Evolutionary conservation across 345 rosid genomes (phyloP).

Genomic region (Citrus reticulata): DNA sequence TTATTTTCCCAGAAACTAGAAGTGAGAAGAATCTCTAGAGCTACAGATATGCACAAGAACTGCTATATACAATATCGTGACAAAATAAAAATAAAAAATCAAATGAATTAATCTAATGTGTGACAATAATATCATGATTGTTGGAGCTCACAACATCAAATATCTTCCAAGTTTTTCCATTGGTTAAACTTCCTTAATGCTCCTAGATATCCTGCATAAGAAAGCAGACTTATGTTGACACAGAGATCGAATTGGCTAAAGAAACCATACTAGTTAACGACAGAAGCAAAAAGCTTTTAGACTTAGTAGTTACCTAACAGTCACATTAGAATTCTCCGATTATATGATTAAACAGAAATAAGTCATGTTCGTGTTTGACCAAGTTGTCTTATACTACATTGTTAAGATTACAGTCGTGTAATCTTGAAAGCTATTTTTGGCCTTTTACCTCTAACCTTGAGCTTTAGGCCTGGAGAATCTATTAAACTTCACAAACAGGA

Average conservation of each 20-base stretch:
- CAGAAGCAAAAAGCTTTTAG: not conserved
- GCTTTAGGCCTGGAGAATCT: not conserved
- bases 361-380: not conserved
- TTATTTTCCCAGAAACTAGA: not conserved
- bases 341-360: not conserved
- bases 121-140: not conserved
- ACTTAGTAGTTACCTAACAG: not conserved
- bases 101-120: slow-evolving; percentile 9
- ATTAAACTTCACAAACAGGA: not conserved
- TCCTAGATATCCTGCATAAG: slow-evolving; percentile 25
- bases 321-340: too few relatives aligned
- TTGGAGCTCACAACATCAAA: slow-evolving; percentile 4
- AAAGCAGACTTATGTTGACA: slow-evolving; percentile 3
- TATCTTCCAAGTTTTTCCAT: not conserved
- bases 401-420: not conserved
- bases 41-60: slow-evolving; percentile 8
- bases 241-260: not conserved
- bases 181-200: slow-evolving; percentile 7
- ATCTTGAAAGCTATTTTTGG: not conserved
- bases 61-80: slow-evolving; percentile 15
- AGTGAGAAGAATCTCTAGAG: not conserved
- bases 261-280: not conserved
- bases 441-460: not conserved
- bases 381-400: not conserved
- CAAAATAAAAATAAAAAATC: not conserved